Percentiles rank a stretch among this genome's conserved stretches.
phyloP scores from a whole-genome alignment of 352 stramenopile species.

The Pythium dissimile region DNA sequence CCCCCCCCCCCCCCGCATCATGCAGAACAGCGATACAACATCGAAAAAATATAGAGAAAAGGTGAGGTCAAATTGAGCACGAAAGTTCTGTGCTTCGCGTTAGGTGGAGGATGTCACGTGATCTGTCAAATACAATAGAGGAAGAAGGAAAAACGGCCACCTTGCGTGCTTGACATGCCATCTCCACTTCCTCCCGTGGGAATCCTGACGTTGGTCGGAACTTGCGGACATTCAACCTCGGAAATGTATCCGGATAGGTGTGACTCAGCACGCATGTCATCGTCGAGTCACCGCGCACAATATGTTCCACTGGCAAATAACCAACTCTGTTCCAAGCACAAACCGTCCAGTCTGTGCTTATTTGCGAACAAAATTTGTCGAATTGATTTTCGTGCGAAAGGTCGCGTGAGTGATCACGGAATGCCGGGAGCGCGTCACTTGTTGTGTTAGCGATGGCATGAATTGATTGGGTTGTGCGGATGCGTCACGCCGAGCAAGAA shows the following conservation, averaged over 20 bases:
- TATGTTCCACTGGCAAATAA: not conserved
- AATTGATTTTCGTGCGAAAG: not conserved
- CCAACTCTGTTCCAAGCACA: too few relatives aligned
- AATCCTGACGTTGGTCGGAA: not conserved
- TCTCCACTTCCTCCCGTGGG: not conserved
- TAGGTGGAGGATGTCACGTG: too few relatives aligned
- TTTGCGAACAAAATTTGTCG: too few relatives aligned
- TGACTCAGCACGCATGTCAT: not conserved
- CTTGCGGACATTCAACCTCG: not conserved
- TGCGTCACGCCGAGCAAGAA: constrained; percentile 1
- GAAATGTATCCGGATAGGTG: not conserved
- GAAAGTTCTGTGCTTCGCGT: too few relatives aligned
- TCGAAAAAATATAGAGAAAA: too few relatives aligned
- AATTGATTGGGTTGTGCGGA: constrained; percentile 14
- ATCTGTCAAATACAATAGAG: too few relatives aligned
- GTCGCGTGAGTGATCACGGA: not conserved
- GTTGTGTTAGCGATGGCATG: constrained; percentile 1
- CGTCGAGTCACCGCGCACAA: not conserved
- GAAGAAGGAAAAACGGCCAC: not conserved
- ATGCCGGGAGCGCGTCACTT: not conserved
- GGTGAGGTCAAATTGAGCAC: too few relatives aligned
- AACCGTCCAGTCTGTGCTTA: too few relatives aligned
- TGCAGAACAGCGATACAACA: too few relatives aligned
- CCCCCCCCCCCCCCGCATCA: too few relatives aligned
- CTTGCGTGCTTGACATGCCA: not conserved